Percentiles rank a stretch among this genome's conserved stretches.
Conservation (phyloP, 257 asterid species). For the Rubia yunnanensis region DNA sequence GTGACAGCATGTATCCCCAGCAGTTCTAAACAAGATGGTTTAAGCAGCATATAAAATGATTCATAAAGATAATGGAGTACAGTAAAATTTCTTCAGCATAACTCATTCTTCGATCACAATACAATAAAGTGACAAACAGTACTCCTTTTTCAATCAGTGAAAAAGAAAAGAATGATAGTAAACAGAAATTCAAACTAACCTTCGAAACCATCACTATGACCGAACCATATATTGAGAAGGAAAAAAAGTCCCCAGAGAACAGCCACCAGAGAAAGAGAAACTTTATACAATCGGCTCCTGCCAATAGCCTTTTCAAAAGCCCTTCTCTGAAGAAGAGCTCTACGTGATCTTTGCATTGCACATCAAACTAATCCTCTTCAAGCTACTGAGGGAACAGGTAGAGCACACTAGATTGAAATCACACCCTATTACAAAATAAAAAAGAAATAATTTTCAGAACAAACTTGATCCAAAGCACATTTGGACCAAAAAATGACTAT, state of each 20-base stretch:
- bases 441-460: background rate
- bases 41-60: too few relatives aligned
- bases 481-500: background rate
- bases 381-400: conserved; percentile 17
- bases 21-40: too few relatives aligned
- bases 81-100: too few relatives aligned
- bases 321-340: conserved; percentile 92
- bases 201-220: conserved; percentile 56
- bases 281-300: conserved; percentile 44
- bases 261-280: conserved; percentile 52
- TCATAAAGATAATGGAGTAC: too few relatives aligned
- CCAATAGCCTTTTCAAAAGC: conserved; percentile 54
- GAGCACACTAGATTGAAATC: background rate
- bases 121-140: background rate
- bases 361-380: conserved; percentile 49
- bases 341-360: conserved; percentile 90
- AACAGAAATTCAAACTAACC: conserved; percentile 37
- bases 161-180: background rate
- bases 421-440: conserved; percentile 17
- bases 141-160: background rate
- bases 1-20: too few relatives aligned
- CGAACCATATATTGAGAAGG: conserved; percentile 66
- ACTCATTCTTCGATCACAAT: background rate
- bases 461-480: too few relatives aligned
- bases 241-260: conserved; percentile 71